Evolutionary conservation across 495 filamentous ascomycete genomes (phyloP).

Genomic region (Hypoxylon fuscum): DNA sequence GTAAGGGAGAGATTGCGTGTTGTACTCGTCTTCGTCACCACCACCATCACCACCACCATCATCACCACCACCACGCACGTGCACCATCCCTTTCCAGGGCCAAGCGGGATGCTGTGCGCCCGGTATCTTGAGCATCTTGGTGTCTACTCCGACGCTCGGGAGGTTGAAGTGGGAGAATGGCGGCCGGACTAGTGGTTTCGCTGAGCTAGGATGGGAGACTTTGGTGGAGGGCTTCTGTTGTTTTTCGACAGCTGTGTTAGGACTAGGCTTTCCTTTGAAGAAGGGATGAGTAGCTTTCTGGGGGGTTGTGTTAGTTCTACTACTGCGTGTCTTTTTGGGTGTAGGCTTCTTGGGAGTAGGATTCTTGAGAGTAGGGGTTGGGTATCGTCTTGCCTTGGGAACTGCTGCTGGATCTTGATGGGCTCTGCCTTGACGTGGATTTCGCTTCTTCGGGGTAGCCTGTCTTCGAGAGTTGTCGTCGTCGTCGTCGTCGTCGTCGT

Average conservation of each 20-base stretch:
- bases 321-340: constrained; percentile 37
- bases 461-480: no score
- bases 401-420: no score
- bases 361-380: no score
- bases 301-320: constrained; percentile 36
- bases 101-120: constrained; percentile 71
- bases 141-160: constrained; percentile 47
- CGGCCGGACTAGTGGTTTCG: constrained; percentile 40
- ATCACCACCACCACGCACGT: constrained; percentile 70
- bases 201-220: constrained; percentile 48
- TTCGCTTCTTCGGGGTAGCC: no score
- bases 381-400: no score
- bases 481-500: no score
- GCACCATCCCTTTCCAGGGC: constrained; percentile 72
- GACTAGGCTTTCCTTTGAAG: constrained; percentile 63
- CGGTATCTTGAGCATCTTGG: constrained; percentile 59
- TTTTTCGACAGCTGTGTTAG: constrained; percentile 15
- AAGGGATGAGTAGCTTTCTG: constrained; percentile 82
- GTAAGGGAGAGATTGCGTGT: background rate
- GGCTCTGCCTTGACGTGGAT: no score
- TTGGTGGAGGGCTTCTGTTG: constrained; percentile 27
- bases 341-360: background rate
- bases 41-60: no score
- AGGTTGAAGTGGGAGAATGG: constrained; percentile 26
- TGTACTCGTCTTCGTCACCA: background rate